These are phyloP conservation scores for Austroboletus olivaceoglutinosus DNA, from an alignment of 1,284 basidiomycete genomes.

Conservation along the genomic window DNA sequence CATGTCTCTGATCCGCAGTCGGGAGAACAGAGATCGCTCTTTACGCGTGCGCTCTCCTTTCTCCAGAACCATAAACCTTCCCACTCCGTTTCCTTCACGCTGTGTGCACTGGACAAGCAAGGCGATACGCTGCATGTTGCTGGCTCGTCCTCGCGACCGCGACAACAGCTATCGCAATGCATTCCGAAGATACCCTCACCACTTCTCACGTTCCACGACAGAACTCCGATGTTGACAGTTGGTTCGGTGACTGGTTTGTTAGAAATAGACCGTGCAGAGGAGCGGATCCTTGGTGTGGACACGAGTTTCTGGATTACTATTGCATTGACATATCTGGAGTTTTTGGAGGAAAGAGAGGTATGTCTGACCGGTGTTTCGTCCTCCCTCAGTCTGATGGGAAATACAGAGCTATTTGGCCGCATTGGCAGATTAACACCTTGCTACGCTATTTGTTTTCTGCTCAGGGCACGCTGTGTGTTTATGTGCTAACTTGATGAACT, in stretches of 20 bases:
- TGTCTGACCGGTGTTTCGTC: slow-evolving; percentile 21
- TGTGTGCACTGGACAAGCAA: slow-evolving; percentile 30
- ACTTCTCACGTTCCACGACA: slow-evolving; percentile 66
- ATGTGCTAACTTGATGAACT: neutral
- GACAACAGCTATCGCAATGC: slow-evolving; percentile 25
- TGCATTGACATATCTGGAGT: slow-evolving; percentile 71
- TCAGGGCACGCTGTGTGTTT: neutral
- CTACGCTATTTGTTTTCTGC: slow-evolving; percentile 2
- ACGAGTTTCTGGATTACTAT: slow-evolving; percentile 74
- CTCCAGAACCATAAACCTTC: slow-evolving; percentile 56
- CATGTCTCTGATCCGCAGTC: slow-evolving; percentile 38
- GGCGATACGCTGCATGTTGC: slow-evolving; percentile 1
- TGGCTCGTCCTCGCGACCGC: slow-evolving; percentile 20
- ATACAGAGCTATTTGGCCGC: slow-evolving; percentile 31
- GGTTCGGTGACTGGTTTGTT: slow-evolving; percentile 57
- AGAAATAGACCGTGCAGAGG: slow-evolving; percentile 58
- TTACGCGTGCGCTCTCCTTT: slow-evolving; percentile 55
- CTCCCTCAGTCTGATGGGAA: slow-evolving; percentile 5
- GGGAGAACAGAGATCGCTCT: slow-evolving; percentile 41
- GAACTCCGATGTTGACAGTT: slow-evolving; percentile 62
- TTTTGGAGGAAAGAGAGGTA: slow-evolving; percentile 73
- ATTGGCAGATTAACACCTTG: slow-evolving; percentile 19
- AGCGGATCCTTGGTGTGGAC: slow-evolving; percentile 64
- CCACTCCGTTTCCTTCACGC: slow-evolving; percentile 65
- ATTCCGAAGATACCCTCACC: slow-evolving; percentile 37